Conservation (phyloP, 345 rosid species). For the Adansonia digitata region DNA sequence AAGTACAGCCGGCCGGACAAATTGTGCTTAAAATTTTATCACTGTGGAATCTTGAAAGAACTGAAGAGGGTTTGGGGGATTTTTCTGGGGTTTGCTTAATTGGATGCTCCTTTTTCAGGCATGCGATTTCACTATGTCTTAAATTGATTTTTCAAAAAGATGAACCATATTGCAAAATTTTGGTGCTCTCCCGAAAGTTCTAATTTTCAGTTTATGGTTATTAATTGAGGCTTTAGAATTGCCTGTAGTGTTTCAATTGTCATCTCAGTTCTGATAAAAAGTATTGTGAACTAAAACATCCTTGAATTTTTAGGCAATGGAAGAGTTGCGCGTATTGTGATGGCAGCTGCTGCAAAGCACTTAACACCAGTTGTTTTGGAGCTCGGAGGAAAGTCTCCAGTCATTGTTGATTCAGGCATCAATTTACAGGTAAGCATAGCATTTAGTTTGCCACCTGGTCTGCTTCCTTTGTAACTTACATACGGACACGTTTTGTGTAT, state of each 20-base stretch:
- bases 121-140: slow-evolving; percentile 26
- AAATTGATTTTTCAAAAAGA: background rate
- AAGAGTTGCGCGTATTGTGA: slow-evolving; percentile 71
- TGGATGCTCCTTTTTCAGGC: background rate
- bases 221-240: slow-evolving; percentile 10
- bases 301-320: slow-evolving; percentile 57
- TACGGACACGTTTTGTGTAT: slow-evolving; percentile 8
- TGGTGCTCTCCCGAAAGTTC: background rate
- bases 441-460: background rate
- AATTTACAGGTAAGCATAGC: slow-evolving; percentile 52
- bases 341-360: slow-evolving; percentile 96
- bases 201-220: background rate
- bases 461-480: background rate
- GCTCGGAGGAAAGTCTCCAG: slow-evolving; percentile 96
- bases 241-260: background rate
- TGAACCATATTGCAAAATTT: background rate
- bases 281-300: background rate
- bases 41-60: background rate
- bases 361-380: slow-evolving; percentile 92
- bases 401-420: slow-evolving; percentile 66
- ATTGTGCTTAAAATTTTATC: background rate
- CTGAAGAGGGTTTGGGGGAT: background rate
- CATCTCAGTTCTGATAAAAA: background rate
- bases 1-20: background rate
- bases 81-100: background rate